Evolutionary conservation across 129 eudicot species (phyloP), one percentile per base, ranked within the genome.

Genomic region (Lonicera japonica): DNA sequence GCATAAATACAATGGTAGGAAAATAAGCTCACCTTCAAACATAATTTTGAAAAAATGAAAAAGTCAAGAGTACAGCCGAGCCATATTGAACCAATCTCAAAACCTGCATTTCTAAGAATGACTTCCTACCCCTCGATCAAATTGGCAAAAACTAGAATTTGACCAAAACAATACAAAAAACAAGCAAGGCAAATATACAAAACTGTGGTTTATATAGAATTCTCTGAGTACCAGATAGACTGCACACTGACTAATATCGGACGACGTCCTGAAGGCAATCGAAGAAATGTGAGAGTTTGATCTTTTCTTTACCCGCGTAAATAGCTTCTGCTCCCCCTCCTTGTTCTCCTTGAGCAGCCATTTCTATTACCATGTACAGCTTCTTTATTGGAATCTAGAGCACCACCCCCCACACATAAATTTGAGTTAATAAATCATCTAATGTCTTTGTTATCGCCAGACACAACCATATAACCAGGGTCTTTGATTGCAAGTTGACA

Each of bases 261-360:
- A 76, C 75, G 8, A 86, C 69, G 61, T 87, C 95, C 45, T 87
- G 80, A 29, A 87, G 96, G 79, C 96, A 87, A 36, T 92, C 98
- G 23, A 75, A 92, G 81, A 92, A 91, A 77, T 92, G 98, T 21
- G 85, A 64, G 22, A 92, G 73, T 29, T 78, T 54, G 64, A 92
- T 87, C 80, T 84, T 87, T 50, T 87, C 88, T 66, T 78, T 80
- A 43, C 98, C 96, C 0, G 86, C 73, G 68, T 73, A 92, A 55
- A 92, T 80, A n/a, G 98, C 88, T 64, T 92, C 98, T 15, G 96
- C 96, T 66, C 76, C 74, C 50, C 85, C 95, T 24, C 98, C 98
- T 1, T 80, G 77, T 60, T 92, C 95, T 58, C 98, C 98, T 63
- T 92, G 96, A 65, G 98, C 98, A 58, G 98, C 95, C 96, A 87